Evolutionary conservation across 208 protist genomes (phyloP).

Genomic region (Angomonas deanei): DNA sequence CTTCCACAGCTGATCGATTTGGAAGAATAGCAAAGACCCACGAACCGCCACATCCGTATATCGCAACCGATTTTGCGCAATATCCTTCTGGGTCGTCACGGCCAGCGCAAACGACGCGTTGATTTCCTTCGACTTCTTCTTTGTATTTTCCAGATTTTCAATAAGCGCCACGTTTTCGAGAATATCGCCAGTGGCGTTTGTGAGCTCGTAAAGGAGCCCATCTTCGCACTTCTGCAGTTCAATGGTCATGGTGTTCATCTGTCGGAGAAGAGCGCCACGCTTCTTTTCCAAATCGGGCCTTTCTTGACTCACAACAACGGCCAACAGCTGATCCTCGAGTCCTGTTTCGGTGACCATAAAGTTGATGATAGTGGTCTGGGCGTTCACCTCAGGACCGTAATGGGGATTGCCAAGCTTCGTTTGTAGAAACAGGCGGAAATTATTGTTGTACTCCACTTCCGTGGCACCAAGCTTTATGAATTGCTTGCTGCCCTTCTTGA

Average conservation of each 20-base stretch:
- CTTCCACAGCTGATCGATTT: slow-evolving; percentile 94
- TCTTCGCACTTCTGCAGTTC: slow-evolving; percentile 97
- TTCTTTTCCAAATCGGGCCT: slow-evolving; percentile 96
- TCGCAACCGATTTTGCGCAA: slow-evolving; percentile 92
- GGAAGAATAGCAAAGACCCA: slow-evolving; percentile 97
- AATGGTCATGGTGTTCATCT: slow-evolving; percentile 99
- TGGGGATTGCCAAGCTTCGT: slow-evolving; percentile 98
- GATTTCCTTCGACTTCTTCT: slow-evolving; percentile 96
- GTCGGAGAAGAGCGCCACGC: slow-evolving; percentile 89
- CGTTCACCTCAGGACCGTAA: slow-evolving; percentile 98
- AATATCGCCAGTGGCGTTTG: slow-evolving; percentile 95
- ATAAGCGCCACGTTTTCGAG: slow-evolving; percentile 95
- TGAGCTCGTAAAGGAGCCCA: slow-evolving; percentile 93
- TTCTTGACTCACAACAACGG: slow-evolving; percentile 97
- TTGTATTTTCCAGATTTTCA: slow-evolving; percentile 96
- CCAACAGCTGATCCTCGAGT: slow-evolving; percentile 98
- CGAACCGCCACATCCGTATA: slow-evolving; percentile 95
- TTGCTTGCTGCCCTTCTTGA: slow-evolving; percentile 89
- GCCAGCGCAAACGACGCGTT: slow-evolving; percentile 91
- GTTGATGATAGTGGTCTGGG: slow-evolving; percentile 98
- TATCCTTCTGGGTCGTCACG: slow-evolving; percentile 92
- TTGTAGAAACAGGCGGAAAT: slow-evolving; percentile 97
- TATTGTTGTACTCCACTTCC: slow-evolving; percentile 93
- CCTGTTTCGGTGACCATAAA: slow-evolving; percentile 98
- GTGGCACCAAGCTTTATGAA: slow-evolving; percentile 96